phyloP scores from a whole-genome alignment of 2,329 filamentous ascomycete species.

The Penicillium hordei region DNA sequence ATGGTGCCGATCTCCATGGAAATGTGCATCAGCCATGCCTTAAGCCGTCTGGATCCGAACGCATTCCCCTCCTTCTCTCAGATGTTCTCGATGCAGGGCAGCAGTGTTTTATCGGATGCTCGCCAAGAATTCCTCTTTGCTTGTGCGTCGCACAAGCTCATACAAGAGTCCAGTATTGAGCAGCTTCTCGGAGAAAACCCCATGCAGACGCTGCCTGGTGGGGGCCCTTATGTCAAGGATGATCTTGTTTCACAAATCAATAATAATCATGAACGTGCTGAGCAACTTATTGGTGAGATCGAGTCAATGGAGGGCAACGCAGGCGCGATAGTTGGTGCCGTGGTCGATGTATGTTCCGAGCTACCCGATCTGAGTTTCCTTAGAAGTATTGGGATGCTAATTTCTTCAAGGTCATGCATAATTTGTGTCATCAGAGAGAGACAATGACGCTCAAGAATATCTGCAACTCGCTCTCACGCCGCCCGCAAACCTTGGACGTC shows the following conservation, averaged over 20 bases:
- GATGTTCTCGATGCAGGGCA: conserved; percentile 61
- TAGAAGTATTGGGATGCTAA: conserved; percentile 4
- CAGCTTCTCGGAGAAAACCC: conserved; percentile 80
- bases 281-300: conserved; percentile 75
- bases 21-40: conserved; percentile 64
- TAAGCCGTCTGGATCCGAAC: conserved; percentile 62
- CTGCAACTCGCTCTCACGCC: conserved; percentile 58
- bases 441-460: conserved; percentile 63
- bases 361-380: background rate
- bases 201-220: conserved; percentile 72
- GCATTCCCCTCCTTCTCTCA: conserved; percentile 65
- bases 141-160: conserved; percentile 83
- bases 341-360: conserved; percentile 61
- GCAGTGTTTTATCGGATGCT: conserved; percentile 63
- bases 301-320: conserved; percentile 91
- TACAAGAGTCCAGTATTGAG: conserved; percentile 74
- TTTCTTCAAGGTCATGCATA: conserved; percentile 50
- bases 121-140: conserved; percentile 84
- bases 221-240: conserved; percentile 74
- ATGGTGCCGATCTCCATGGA: conserved; percentile 62
- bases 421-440: conserved; percentile 59
- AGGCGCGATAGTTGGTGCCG: conserved; percentile 76
- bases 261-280: conserved; percentile 71
- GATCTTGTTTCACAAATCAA: conserved; percentile 75
- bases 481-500: conserved; percentile 57